Conservation (phyloP, 148 eudicot species). For the Rhododendron ovatum region DNA sequence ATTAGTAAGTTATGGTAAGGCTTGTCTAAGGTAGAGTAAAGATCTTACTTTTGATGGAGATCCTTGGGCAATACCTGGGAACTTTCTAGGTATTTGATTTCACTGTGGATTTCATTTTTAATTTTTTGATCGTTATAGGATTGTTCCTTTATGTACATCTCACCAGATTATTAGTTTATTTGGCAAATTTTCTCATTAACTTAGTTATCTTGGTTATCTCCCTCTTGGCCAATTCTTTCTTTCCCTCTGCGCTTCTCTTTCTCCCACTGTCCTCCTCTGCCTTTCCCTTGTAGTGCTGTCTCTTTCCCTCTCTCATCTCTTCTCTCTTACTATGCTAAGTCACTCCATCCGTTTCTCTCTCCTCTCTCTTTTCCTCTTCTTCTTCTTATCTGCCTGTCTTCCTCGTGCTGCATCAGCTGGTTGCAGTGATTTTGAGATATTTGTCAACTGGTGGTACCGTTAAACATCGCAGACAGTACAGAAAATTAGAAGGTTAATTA, state of each 20-base stretch:
- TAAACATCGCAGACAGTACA: background rate
- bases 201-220: background rate
- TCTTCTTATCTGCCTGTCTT: background rate
- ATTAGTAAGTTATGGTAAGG: background rate
- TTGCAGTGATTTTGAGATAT: background rate
- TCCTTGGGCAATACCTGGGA: background rate
- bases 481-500: background rate
- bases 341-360: background rate
- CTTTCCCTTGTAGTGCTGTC: background rate
- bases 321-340: background rate
- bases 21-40: background rate
- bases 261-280: background rate
- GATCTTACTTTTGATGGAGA: background rate
- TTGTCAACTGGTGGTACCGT: background rate
- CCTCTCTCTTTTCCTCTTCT: background rate
- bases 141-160: background rate
- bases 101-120: background rate
- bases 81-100: background rate
- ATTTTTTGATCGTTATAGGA: background rate
- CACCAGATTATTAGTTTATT: background rate
- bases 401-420: background rate
- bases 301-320: background rate
- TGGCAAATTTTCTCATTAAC: background rate
- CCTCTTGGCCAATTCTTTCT: background rate
- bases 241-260: background rate